phyloP scores from a whole-genome alignment of 352 stramenopile genomes.

The Pythium aristosporum region DNA sequence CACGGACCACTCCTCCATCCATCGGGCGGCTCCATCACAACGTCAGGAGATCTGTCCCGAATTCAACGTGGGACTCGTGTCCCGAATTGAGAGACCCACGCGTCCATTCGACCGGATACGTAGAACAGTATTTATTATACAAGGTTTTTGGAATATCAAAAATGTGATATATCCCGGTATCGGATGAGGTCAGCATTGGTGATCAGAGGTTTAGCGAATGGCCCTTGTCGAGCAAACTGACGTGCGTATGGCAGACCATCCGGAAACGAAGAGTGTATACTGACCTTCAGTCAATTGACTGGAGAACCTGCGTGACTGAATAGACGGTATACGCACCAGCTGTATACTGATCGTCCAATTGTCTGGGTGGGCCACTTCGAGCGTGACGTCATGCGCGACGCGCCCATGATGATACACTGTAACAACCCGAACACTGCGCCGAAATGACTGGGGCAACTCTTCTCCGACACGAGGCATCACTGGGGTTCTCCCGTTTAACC shows the following conservation, averaged over 20 bases:
- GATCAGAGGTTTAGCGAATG: slow-evolving; percentile 1
- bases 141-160: not conserved
- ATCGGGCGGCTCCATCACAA: not conserved
- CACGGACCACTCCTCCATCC: slow-evolving; percentile 1
- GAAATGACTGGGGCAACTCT: not conserved
- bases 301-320: not conserved
- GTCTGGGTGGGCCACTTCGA: not conserved
- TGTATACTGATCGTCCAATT: slow-evolving; percentile 13
- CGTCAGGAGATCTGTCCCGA: slow-evolving; percentile 13
- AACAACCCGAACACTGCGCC: not conserved
- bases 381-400: slow-evolving; percentile 9
- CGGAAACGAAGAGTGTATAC: slow-evolving; percentile 9
- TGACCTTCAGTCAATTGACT: not conserved
- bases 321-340: not conserved
- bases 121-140: not conserved
- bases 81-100: slow-evolving; percentile 3
- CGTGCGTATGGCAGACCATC: not conserved
- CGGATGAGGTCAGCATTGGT: not conserved
- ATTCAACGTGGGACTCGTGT: slow-evolving; percentile 4
- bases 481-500: no score
- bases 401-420: slow-evolving; percentile 8
- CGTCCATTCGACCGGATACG: not conserved
- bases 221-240: not conserved
- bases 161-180: not conserved
- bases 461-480: not conserved